Evolutionary conservation across 352 stramenopile species (phyloP), one percentile per base, ranked within the genome.

Genomic region (Aphanomyces cochlioides): DNA sequence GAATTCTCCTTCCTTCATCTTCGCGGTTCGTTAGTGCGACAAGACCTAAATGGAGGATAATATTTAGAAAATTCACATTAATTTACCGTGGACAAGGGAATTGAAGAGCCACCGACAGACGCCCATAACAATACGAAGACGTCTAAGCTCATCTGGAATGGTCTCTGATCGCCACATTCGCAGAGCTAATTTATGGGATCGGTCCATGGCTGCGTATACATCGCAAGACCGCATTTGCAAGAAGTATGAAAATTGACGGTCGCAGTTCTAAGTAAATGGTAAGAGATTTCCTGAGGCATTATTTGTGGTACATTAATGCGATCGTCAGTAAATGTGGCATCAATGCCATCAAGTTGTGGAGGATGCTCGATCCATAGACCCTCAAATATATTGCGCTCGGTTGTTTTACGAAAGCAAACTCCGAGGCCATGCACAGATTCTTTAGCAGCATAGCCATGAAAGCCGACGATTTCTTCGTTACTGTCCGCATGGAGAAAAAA

Each of bases 201-300:
- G 77, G 60, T 87, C 74, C 80, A 93, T 85, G 0, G 76, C 77
- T 8, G 77, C 66, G 40, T 90, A 66, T 19, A 92, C 81, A 58
- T 93, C 84, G 48, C 83, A 90, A 54, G 74, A 73, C 7, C 85
- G 82, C n/a, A 93, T 84, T 69, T 92, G 85, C 4, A 93, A 70
- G 57, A 93, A 93, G 57, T 91, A 91, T 0, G 82, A 76, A 73
- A 93, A 93, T 67, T 93, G 84, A 0, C 84, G 80, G 50, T 93
- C 84, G 15, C 79, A 80, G 8, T 87, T 65, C 21, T 67, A 66
- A 15, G 38, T 28, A 36, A 53, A 53, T 53, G n/a, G 2, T 15
- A 13, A 21, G 17, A 21, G 36, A 59, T 34, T 28, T 28, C 13
- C 1, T 34, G 36, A 1, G 50, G 36, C 19, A 59, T 13, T 28